A percentile compares a stretch with the other conserved stretches of the same genome.
Evolutionary conservation across 1,284 basidiomycete species (phyloP).

Genomic region (Apiotrichum siamense): DNA sequence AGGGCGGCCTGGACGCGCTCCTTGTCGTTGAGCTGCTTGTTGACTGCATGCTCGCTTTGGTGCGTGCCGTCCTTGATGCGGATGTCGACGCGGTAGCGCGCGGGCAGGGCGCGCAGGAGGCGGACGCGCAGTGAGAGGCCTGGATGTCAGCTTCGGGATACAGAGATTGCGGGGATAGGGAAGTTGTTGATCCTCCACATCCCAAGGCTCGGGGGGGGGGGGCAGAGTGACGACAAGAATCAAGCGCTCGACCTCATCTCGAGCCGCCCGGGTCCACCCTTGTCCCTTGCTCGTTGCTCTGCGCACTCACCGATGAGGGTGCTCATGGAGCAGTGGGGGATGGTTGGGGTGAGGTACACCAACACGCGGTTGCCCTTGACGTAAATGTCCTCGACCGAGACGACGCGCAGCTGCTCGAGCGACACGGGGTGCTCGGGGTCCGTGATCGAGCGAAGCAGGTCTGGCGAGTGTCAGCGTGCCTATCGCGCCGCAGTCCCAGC

Average conservation of each 20-base stretch:
- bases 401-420: slow-evolving; percentile 94
- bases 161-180: no score
- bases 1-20: slow-evolving; percentile 95
- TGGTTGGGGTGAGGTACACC: slow-evolving; percentile 93
- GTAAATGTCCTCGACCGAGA: slow-evolving; percentile 79
- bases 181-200: no score
- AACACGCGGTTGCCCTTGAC: slow-evolving; percentile 67
- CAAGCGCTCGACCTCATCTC: no score
- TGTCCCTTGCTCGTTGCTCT: no score
- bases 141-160: slow-evolving; percentile 47
- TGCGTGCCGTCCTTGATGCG: slow-evolving; percentile 89
- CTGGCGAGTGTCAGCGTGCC: no score
- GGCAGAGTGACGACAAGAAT: no score
- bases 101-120: slow-evolving; percentile 80
- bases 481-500: no score
- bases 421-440: slow-evolving; percentile 94
- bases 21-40: slow-evolving; percentile 98
- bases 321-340: slow-evolving; percentile 97
- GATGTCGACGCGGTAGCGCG: slow-evolving; percentile 92
- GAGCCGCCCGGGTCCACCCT: no score
- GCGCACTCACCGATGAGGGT: slow-evolving; percentile 73
- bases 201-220: no score
- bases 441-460: slow-evolving; percentile 84
- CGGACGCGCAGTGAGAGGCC: slow-evolving; percentile 85
- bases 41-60: slow-evolving; percentile 89